Base-by-base conservation (phyloP, 176 grass and related monocot species). In the Tuctoria greenei region DNA sequence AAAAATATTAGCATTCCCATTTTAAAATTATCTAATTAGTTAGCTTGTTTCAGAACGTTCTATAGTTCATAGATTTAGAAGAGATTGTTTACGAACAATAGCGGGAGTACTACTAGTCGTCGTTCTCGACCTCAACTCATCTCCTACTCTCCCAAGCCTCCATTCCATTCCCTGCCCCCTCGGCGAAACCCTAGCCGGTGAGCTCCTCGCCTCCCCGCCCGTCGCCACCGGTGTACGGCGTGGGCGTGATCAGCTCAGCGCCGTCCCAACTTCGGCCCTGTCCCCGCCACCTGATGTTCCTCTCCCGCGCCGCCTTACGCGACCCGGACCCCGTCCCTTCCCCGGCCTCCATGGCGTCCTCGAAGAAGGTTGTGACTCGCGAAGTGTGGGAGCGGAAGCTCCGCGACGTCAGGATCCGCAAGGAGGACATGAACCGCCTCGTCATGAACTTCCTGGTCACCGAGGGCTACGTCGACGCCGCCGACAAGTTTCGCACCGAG, bases 371-470 rank as follows among this genome's bases (percentile, higher is more conserved):
- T 47, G 86, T 92, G 67, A 92, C 88, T 43, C 86, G 82, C 51
- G 91, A 94, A 41, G 95, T 92, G 73, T 98, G 95, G 95, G 95
- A 98, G 77, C 84, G 87, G 70, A 98, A 98, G 78, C 89, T 98
- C 54, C 90, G 84, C 58, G 91, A 94, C 44, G 91, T 92, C 75
- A 98, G 92, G 88, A 98, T 98, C 61, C 88, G 89, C 39, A 98
- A 94, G 73, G 91, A 91, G 83, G 88, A 89, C 85, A 94, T 98
- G 95, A 91, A 97, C 69, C 81, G 83, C 69, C 88, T 97, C 43
- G 87, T 97, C 54, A 97, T 97, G 93, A 97, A 97, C 52, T 97
- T 88, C 76, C 88, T 97, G 47, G 91, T 97, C 61, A 93, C 91
- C 39, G 94, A 97, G 80, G 94, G 94, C 38, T 93, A 87, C 70